A percentile compares a stretch with the other conserved stretches of the same genome.
These are phyloP conservation scores for Ophiobolus disseminans DNA, from an alignment of 2,329 filamentous ascomycete genomes.

Conservation along the genomic window DNA sequence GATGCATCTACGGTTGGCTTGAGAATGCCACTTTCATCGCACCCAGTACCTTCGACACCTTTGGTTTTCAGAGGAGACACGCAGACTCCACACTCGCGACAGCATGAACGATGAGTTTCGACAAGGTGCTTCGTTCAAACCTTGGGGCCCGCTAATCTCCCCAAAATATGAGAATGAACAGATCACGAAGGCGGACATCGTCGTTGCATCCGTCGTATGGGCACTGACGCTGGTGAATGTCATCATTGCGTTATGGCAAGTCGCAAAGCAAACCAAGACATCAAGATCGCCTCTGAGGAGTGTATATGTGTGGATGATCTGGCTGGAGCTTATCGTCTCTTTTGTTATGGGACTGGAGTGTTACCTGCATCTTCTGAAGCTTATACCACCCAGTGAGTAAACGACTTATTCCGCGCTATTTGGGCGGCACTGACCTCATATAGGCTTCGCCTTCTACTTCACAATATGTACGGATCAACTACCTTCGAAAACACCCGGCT, in stretches of 20 bases:
- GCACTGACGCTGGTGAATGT: slow-evolving; percentile 36
- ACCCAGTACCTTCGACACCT: background rate
- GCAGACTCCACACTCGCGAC: background rate
- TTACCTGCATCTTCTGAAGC: slow-evolving; percentile 44
- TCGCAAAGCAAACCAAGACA: slow-evolving; percentile 33
- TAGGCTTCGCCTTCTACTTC: slow-evolving; percentile 46
- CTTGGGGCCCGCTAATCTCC: slow-evolving; percentile 37
- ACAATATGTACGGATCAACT: slow-evolving; percentile 28
- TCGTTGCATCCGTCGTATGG: slow-evolving; percentile 41
- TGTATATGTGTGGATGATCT: slow-evolving; percentile 58
- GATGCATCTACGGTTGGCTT: background rate
- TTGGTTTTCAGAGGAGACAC: background rate
- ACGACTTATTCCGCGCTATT: too few species aligned
- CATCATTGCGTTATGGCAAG: slow-evolving; percentile 43
- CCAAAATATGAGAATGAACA: slow-evolving; percentile 29
- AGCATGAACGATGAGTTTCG: slow-evolving; percentile 27
- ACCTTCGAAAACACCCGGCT: background rate
- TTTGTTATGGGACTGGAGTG: slow-evolving; percentile 53
- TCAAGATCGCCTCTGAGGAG: slow-evolving; percentile 44
- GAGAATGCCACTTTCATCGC: background rate
- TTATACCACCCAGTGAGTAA: slow-evolving; percentile 43
- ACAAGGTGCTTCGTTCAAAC: slow-evolving; percentile 23
- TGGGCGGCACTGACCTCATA: background rate
- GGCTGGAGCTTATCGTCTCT: slow-evolving; percentile 55
- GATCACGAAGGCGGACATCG: slow-evolving; percentile 41